phyloP scores from a whole-genome alignment of 805 yeast species.

The Wickerhamomyces hampshirensis region DNA sequence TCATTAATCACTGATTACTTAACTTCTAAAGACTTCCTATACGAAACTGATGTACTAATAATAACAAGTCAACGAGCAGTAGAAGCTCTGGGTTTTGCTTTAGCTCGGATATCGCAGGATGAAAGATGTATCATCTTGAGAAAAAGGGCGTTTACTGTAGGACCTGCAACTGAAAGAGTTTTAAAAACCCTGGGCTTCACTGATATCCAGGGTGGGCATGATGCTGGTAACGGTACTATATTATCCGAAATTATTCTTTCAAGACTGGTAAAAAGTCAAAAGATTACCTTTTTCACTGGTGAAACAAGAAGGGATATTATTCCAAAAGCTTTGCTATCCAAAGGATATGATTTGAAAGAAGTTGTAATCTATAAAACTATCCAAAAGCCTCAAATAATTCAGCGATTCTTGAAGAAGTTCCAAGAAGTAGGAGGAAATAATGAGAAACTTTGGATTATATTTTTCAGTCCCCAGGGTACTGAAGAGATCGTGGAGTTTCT shows the following conservation, averaged over 20 bases:
- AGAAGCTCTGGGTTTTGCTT: conserved; percentile 57
- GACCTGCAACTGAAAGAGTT: conserved; percentile 76
- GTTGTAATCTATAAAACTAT: conserved; percentile 66
- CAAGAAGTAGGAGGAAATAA: conserved; percentile 8
- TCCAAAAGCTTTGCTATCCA: conserved; percentile 49
- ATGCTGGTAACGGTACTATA: conserved; percentile 77
- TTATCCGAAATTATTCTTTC: conserved; percentile 60
- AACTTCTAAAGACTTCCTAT: conserved; percentile 35
- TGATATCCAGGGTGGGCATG: conserved; percentile 63
- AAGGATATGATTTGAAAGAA: conserved; percentile 48
- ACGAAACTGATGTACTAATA: conserved; percentile 47
- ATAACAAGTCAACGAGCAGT: conserved; percentile 92
- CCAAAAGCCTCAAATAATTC: conserved; percentile 40
- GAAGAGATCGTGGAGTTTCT: conserved; percentile 49
- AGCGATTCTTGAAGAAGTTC: conserved; percentile 28
- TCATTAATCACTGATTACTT: conserved; percentile 40
- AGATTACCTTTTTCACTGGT: conserved; percentile 76
- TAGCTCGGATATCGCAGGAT: conserved; percentile 17
- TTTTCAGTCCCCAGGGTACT: conserved; percentile 91
- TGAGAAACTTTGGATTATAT: conserved; percentile 62
- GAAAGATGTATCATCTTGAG: conserved; percentile 28
- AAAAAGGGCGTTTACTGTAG: conserved; percentile 78
- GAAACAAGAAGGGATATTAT: conserved; percentile 77
- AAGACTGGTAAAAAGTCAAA: conserved; percentile 12
- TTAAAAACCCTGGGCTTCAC: conserved; percentile 58